Evolutionary conservation across 306 rosid species (phyloP), one percentile per base, ranked within the genome.

Genomic region (Sicyos baderoa): DNA sequence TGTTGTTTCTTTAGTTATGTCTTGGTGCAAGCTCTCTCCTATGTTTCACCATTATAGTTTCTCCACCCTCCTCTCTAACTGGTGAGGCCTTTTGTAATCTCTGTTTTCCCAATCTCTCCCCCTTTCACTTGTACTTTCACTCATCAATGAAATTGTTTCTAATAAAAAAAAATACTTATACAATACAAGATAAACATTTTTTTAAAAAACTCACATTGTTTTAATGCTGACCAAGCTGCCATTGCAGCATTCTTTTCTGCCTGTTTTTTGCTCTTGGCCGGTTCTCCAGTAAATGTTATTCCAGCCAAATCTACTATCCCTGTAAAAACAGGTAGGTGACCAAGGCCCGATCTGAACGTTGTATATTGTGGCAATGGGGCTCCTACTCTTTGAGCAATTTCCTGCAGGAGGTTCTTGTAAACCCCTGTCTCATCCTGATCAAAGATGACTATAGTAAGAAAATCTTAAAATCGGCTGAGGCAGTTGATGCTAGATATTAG

Each of bases 171-270:
- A 35, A 35, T 35, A 35, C 42, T 4, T 6, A 35, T 6, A 35
- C 79, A 94, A 70, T 68, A 90, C 35, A 29, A 45, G 55, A 47
- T 7, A 49, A 60, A 11, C 13, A 18, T 11, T 29, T 25, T 25
- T 25, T 25, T 29, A 1, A 27, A 29, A 2, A 7, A 81, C 97
- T 90, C 76, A 94, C 99, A 61, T 79, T 90, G 97, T 81, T 94
- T 94, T 73, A 94, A 78, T 74, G 95, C 84, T 7, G 99, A 90
- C 99, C 99, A 94, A 65, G 99, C 97, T 58, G 99, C 97, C 99
- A 94, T 88, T 57, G 99, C 99, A 12, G 99, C 99, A 85, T 94
- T 94, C 79, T 94, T 94, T 86, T 94, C 99, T 3, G 99, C 99
- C 72, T 94, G 99, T 72, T 94, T 94, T 76, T 94, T 94, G 59